A percentile compares a stretch with the other conserved stretches of the same genome.
Evolutionary conservation across 179 eudicot species (phyloP).

Genomic region (Corrigiola litoralis): DNA sequence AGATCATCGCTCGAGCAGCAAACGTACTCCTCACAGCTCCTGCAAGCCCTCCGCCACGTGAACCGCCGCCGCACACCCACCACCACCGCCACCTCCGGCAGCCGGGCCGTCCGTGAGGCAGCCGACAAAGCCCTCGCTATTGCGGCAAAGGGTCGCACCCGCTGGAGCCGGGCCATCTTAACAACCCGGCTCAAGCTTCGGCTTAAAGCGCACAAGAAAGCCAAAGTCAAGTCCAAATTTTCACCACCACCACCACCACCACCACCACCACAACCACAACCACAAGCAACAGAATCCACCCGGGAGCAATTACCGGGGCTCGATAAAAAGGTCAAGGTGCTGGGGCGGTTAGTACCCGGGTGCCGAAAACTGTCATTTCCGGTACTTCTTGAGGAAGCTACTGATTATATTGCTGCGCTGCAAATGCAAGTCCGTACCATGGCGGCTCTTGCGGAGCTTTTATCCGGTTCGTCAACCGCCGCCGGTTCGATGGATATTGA

Average conservation of each 20-base stretch:
- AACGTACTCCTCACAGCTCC: constrained; percentile 52
- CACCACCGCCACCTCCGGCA: constrained; percentile 17
- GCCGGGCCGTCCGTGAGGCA: constrained; percentile 57
- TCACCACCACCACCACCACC: constrained; percentile 6
- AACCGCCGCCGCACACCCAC: constrained; percentile 33
- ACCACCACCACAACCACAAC: neutral
- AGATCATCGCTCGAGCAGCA: constrained; percentile 44
- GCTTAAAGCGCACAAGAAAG: constrained; percentile 35
- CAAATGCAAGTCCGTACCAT: constrained; percentile 88
- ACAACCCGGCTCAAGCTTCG: constrained; percentile 41
- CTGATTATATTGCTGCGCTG: constrained; percentile 75
- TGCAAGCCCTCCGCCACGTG: constrained; percentile 60
- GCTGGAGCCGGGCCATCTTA: constrained; percentile 87
- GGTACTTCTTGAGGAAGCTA: constrained; percentile 71
- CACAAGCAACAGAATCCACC: neutral
- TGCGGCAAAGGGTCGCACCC: constrained; percentile 59
- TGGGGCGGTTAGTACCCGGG: constrained; percentile 80
- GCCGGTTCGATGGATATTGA: constrained; percentile 16
- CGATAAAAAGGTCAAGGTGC: constrained; percentile 46
- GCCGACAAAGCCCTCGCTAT: constrained; percentile 71
- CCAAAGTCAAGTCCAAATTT: constrained; percentile 21
- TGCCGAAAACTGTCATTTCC: constrained; percentile 72
- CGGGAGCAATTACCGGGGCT: constrained; percentile 33
- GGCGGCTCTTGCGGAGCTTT: constrained; percentile 57
- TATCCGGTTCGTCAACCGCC: constrained; percentile 22